These are phyloP conservation scores for Fomitopsis palustris DNA, from an alignment of 1,284 basidiomycete species.

Conservation along the genomic window DNA sequence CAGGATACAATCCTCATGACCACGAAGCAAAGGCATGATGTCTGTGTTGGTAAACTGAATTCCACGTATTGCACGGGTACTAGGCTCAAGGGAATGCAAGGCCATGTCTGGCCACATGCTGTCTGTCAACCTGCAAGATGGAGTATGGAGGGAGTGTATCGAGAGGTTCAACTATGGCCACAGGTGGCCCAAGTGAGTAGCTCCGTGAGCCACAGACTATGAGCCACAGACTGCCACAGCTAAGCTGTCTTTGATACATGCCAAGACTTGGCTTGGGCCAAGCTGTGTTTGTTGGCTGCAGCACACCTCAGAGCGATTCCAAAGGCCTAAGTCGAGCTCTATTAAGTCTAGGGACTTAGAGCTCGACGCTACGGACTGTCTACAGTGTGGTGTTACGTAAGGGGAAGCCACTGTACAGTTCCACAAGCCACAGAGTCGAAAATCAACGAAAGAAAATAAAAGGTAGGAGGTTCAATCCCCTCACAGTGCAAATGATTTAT, in stretches of 20 bases:
- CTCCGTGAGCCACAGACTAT: neutral
- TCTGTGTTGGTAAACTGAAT: neutral
- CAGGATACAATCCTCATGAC: neutral
- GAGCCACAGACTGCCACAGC: neutral
- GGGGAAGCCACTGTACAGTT: too few species aligned
- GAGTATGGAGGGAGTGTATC: neutral
- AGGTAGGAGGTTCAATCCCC: too few species aligned
- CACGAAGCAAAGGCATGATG: neutral
- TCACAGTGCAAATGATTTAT: too few species aligned
- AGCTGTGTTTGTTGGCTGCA: too few species aligned
- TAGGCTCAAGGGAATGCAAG: neutral
- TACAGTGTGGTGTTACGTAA: too few species aligned
- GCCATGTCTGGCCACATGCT: neutral
- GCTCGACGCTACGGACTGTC: too few species aligned
- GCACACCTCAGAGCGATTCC: too few species aligned
- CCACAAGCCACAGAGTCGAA: too few species aligned
- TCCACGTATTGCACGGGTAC: neutral
- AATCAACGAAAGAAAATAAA: too few species aligned
- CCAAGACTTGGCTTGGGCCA: neutral
- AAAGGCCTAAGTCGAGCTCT: too few species aligned
- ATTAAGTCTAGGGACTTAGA: too few species aligned
- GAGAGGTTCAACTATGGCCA: too few species aligned
- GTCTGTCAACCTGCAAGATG: neutral
- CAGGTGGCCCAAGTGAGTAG: neutral
- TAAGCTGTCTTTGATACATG: neutral